Base-by-base conservation (phyloP, 106 monocot species). In the Acanthochlamys bracteata region DNA sequence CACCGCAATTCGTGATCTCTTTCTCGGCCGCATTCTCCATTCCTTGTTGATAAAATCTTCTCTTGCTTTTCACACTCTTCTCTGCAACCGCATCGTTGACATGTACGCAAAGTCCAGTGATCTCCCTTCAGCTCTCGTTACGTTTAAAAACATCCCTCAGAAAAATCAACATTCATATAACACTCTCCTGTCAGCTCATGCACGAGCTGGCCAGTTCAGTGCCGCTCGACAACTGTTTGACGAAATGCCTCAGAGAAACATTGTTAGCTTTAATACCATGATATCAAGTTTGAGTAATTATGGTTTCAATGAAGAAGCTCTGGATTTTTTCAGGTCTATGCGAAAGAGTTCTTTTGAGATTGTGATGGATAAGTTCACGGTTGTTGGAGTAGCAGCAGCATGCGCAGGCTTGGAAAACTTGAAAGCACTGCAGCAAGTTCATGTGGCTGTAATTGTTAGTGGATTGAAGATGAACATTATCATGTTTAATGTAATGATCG, bases 71-170 rank as follows among this genome's bases (percentile, higher is more conserved):
- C 63, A 73, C 76, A 76, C 83, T 52, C 70, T 89, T 73, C 73
- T 89, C 73, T 65, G 78, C 49, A 89, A 89, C 57, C 88, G 78
- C 49, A 65, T 89, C 61, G 22, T 79, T 65, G 68, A 77, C 66
- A 47, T 83, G 69, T 83, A 88, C 69, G 60, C 79, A 59, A 59
- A 58, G 25, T 77, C 65, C 22, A 25, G 66, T 41, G 39, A 57
- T 42, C 20, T 66, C 25, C 11, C 68, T 23, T 62, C 52, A 62
- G 59, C 86, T 11, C 11, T 12, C 19, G 0, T 42, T 23, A 42
- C 73, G 27, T 79, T 79, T 69, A 9, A 55, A 20, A 70, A 82
- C 26, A 59, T 79, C 24, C 79, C 74, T 24, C 15, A 10, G 61
- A 86, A 79, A 59, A 86, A 82, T 42, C 45, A 51, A 66, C 69